Evolutionary conservation across 345 rosid genomes (phyloP), one percentile per base, ranked within the genome.

Genomic region (Eucalyptus virginea): DNA sequence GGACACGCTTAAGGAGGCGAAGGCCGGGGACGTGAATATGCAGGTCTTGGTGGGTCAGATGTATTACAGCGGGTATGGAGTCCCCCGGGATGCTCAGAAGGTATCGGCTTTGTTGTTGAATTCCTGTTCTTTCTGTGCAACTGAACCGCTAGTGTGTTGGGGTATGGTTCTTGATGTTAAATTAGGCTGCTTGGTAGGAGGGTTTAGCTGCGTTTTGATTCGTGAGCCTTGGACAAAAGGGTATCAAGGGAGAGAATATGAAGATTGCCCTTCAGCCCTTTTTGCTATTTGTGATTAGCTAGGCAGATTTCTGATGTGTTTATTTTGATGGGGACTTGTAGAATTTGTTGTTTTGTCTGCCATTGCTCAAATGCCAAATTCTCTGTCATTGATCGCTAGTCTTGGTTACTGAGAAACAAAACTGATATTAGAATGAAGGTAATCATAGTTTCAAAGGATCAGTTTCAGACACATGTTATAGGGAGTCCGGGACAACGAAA

Each of bases 61-160:
- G 99, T 98, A 97, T 91, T 92, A 94, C 90, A 95, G 96, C 90
- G 99, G 99, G 52, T 98, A 97, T 92, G 99, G 99, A n/a, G 89
- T 97, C 81, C 92, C 98, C 89, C 94, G 94, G 86, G 98, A 98
- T 92, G 88, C 93, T 62, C 96, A 95, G 89, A 96, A 97, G 99
- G 99, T 97, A 60, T 24, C 1, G 65, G 24, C 69, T 34, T 87
- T 87, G 44, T 40, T 40, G 23, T 24, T 8, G 9, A 44, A 21
- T 42, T 86, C 18, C 23, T 52, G 88, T 52, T 52, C 30, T 86
- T 8, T 52, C 2, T 51, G 2, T 19, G n/a, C 5, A 52, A 87
- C 32, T 45, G 26, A 5, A 23, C 5, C 65, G 28, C 2, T 21
- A 26, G 65, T 1, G 62, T 86, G 26, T 13, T 86, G 37, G 69